These are phyloP conservation scores for Nevesoporus exiguus DNA, from an alignment of 768 basidiomycete genomes.

Conservation along the genomic window DNA sequence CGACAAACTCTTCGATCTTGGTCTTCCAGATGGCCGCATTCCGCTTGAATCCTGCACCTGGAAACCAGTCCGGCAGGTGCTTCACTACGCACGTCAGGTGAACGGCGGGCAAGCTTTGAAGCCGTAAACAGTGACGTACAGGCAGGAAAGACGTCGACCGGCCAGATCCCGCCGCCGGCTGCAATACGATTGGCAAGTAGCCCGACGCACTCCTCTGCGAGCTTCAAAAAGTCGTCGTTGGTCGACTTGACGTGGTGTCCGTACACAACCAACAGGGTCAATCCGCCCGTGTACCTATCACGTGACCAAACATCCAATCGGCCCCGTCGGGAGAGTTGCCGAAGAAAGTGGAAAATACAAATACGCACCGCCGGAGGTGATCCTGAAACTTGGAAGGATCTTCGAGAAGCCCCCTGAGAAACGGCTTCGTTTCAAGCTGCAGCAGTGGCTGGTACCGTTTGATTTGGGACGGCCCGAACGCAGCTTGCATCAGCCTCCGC, in stretches of 20 bases:
- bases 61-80: constrained; percentile 61
- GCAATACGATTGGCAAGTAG: constrained; percentile 44
- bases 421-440: constrained; percentile 51
- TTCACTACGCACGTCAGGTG: constrained; percentile 34
- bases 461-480: constrained; percentile 52
- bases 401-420: constrained; percentile 53
- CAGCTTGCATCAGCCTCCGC: constrained; percentile 63
- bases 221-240: constrained; percentile 39
- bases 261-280: constrained; percentile 58
- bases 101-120: background rate
- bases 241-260: constrained; percentile 47
- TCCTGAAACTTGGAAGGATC: constrained; percentile 35
- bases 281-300: constrained; percentile 46
- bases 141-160: constrained; percentile 38
- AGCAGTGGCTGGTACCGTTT: constrained; percentile 57
- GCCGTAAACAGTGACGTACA: constrained; percentile 20
- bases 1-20: constrained; percentile 60
- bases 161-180: constrained; percentile 41
- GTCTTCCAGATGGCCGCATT: constrained; percentile 61
- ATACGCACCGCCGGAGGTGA: constrained; percentile 34
- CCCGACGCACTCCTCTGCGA: constrained; percentile 42
- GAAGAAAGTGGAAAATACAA: background rate
- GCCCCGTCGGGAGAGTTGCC: background rate
- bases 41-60: constrained; percentile 62
- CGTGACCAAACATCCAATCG: constrained; percentile 5